Evolutionary conservation across 129 eudicot genomes (phyloP), one percentile per base, ranked within the genome.

Genomic region (Ambrosia trifida): DNA sequence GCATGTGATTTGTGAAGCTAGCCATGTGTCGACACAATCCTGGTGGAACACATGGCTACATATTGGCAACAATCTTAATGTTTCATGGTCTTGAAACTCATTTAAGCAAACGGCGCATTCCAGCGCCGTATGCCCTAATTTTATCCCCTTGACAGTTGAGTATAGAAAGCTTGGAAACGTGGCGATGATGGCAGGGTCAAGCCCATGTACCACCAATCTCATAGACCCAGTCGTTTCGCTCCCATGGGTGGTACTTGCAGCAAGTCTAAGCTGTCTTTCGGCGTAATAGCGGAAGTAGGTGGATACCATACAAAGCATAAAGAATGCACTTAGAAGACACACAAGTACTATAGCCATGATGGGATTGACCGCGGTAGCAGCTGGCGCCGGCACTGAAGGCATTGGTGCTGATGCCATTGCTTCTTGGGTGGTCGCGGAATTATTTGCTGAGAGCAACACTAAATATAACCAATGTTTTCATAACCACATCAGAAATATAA

Each of bases 101-200:
- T 73, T 79, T 19, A 89, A 72, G 75, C 96, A 89, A 13, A 89
- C 85, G 0, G 91, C 89, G 16, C 91, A 89, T 56, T 85, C 91
- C 11, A 89, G 68, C 65, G 65, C 82, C 1, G 70, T 82, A 16
- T 88, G 88, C 4, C 87, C 89, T 6, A 85, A 6, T 31, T 80
- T 82, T 58, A 78, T 86, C 24, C 62, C 86, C 70, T 83, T 89
- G 4, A 89, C 89, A 5, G 78, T 82, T 1, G 91, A 74, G 70
- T 89, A 83, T 5, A 57, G 62, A 41, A 89, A 82, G 14, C 68
- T 79, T 0, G 91, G 83, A 11, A 89, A 86, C 3, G 83, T 47
- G 9, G 78, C 72, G 13, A 89, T 65, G 3, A 80, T 76, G 0
- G 78, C 52, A 1, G 83, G 84, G 30, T 85, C 96, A 1, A 89